Percentiles rank a stretch among this genome's conserved stretches.
These are phyloP conservation scores for Amniculicola lignicola DNA, from an alignment of 495 filamentous ascomycete genomes.

Conservation along the genomic window DNA sequence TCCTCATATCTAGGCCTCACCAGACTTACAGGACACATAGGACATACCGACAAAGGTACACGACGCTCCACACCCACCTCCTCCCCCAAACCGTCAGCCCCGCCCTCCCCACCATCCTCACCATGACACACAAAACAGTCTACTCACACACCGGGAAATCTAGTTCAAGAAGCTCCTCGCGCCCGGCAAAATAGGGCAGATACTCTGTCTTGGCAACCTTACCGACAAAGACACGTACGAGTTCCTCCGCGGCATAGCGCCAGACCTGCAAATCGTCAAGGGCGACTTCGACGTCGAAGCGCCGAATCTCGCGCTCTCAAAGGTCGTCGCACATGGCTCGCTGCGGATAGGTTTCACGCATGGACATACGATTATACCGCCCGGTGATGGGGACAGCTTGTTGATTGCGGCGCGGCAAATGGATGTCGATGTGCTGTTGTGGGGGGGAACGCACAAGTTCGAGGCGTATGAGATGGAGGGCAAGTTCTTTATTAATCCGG, in stretches of 20 bases:
- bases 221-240: slow-evolving; percentile 93
- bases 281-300: slow-evolving; percentile 93
- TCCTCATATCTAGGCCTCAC: slow-evolving; percentile 11
- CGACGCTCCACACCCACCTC: slow-evolving; percentile 1
- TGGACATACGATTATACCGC: slow-evolving; percentile 90
- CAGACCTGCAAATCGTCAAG: slow-evolving; percentile 93
- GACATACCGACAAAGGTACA: slow-evolving; percentile 88
- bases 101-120: slow-evolving; percentile 11
- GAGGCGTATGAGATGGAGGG: slow-evolving; percentile 99
- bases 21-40: slow-evolving; percentile 44
- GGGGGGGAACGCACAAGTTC: slow-evolving; percentile 96
- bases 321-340: slow-evolving; percentile 90
- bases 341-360: slow-evolving; percentile 95
- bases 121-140: slow-evolving; percentile 3
- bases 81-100: neutral
- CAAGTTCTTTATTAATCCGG: slow-evolving; percentile 97
- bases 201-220: slow-evolving; percentile 93
- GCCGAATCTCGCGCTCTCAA: slow-evolving; percentile 81
- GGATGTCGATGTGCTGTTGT: slow-evolving; percentile 94
- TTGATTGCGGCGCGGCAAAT: slow-evolving; percentile 92
- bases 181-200: slow-evolving; percentile 96
- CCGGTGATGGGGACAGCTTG: slow-evolving; percentile 84
- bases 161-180: slow-evolving; percentile 98
- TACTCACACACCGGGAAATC: slow-evolving; percentile 9
- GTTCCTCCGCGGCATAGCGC: slow-evolving; percentile 85